Percentiles rank a stretch among this genome's conserved stretches.
phyloP scores from a whole-genome alignment of 805 yeast genomes.

The Wickerhamomyces mucosus region DNA sequence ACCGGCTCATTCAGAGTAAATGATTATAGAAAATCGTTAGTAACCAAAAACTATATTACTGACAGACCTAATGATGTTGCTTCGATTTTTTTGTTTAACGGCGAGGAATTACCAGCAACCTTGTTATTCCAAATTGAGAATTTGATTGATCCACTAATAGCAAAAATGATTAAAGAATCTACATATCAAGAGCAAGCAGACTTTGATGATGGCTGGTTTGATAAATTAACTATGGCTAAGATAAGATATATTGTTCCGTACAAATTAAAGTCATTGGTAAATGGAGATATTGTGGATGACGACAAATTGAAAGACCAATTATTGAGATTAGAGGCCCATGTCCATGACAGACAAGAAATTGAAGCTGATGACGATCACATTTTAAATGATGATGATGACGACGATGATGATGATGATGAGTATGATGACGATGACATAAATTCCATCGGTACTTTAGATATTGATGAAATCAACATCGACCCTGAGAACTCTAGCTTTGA shows the following conservation, averaged over 20 bases:
- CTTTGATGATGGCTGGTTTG: conserved; percentile 75
- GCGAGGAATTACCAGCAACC: conserved; percentile 55
- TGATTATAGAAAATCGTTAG: conserved; percentile 16
- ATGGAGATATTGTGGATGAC: conserved; percentile 29
- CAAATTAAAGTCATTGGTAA: conserved; percentile 52
- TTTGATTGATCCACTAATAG: conserved; percentile 55
- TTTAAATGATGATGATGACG: conserved; percentile 23
- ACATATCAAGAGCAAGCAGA: conserved; percentile 35
- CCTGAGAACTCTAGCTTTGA: conserved; percentile 15
- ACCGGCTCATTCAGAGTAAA: conserved; percentile 62
- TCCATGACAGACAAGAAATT: conserved; percentile 13
- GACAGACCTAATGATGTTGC: conserved; percentile 28
- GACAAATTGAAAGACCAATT: conserved; percentile 34
- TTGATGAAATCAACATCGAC: conserved; percentile 23
- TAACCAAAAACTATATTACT: conserved; percentile 21
- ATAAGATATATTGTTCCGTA: conserved; percentile 64
- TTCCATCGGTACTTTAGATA: conserved; percentile 23
- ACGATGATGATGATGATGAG: conserved; percentile 21
- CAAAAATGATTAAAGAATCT: conserved; percentile 29
- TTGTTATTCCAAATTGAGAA: conserved; percentile 76
- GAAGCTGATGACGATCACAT: conserved; percentile 23
- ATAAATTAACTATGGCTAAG: conserved; percentile 48
- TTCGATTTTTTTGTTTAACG: conserved; percentile 56
- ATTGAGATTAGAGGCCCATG: conserved; percentile 20
- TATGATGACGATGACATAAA: conserved; percentile 23